These are phyloP conservation scores for Cladosporium sphaerospermum DNA, from an alignment of 2,329 filamentous ascomycete genomes.

Conservation along the genomic window DNA sequence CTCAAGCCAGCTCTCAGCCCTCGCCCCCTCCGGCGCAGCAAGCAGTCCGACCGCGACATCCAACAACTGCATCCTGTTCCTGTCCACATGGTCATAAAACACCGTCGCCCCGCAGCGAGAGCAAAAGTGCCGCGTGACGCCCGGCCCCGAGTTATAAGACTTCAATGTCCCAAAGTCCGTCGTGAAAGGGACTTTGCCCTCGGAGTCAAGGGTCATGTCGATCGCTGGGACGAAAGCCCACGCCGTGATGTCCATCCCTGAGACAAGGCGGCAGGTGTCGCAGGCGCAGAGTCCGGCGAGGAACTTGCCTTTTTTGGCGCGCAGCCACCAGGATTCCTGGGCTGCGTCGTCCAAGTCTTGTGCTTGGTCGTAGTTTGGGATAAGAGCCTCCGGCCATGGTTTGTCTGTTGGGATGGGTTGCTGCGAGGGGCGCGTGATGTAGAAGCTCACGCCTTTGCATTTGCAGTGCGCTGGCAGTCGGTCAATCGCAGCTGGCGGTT, in stretches of 20 bases:
- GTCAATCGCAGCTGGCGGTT: conserved; percentile 3
- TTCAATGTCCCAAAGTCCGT: conserved; percentile 42
- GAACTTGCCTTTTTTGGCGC: conserved; percentile 44
- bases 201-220: conserved; percentile 44
- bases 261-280: conserved; percentile 53
- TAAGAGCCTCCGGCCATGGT: conserved; percentile 48
- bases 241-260: conserved; percentile 58
- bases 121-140: conserved; percentile 57
- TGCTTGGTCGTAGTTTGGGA: conserved; percentile 39
- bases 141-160: conserved; percentile 49
- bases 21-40: conserved; percentile 44
- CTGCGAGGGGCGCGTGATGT: conserved; percentile 49
- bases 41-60: conserved; percentile 58
- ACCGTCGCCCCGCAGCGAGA: conserved; percentile 55
- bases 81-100: conserved; percentile 53
- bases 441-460: conserved; percentile 52
- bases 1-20: conserved; percentile 54
- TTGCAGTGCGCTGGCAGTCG: conserved; percentile 45
- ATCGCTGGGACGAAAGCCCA: conserved; percentile 61
- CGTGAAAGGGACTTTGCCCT: conserved; percentile 19
- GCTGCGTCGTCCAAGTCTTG: conserved; percentile 35
- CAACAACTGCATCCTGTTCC: conserved; percentile 46
- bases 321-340: conserved; percentile 57
- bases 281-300: conserved; percentile 57
- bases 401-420: conserved; percentile 42